A percentile compares a stretch with the other conserved stretches of the same genome.
These are phyloP conservation scores for Suillus discolor DNA, from an alignment of 768 basidiomycete species.

Conservation along the genomic window DNA sequence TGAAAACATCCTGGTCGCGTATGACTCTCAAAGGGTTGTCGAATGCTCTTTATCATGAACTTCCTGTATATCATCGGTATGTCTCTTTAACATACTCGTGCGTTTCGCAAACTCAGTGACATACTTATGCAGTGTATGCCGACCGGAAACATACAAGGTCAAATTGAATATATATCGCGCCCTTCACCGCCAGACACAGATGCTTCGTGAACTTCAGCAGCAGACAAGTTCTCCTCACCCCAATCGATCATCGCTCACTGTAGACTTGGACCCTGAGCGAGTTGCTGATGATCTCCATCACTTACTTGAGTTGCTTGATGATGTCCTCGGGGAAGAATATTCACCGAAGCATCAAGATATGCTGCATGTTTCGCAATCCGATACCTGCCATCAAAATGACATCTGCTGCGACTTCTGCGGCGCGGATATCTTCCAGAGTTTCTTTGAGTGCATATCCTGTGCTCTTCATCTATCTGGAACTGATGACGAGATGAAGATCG, in stretches of 20 bases:
- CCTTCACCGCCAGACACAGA: constrained; percentile 39
- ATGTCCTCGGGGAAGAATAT: constrained; percentile 53
- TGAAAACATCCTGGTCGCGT: constrained; percentile 86
- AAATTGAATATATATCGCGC: constrained; percentile 65
- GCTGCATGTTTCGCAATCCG: constrained; percentile 32
- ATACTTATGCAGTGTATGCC: constrained; percentile 62
- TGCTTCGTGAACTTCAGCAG: constrained; percentile 12
- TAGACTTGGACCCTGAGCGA: constrained; percentile 1
- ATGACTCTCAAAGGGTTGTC: constrained; percentile 70
- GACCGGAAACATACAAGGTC: constrained; percentile 74
- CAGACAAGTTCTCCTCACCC: background rate
- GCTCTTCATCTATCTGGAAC: constrained; percentile 22
- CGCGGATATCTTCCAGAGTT: constrained; percentile 80
- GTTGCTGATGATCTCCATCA: constrained; percentile 29
- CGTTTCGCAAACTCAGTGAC: background rate
- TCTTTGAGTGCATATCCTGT: constrained; percentile 69
- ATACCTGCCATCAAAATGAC: constrained; percentile 23
- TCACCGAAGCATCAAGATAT: constrained; percentile 26
- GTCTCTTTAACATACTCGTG: constrained; percentile 7
- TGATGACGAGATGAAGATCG: constrained; percentile 25
- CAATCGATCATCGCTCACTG: background rate
- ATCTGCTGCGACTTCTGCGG: constrained; percentile 79
- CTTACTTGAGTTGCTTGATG: constrained; percentile 48
- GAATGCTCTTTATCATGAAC: constrained; percentile 67
- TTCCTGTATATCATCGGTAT: constrained; percentile 81